Percentiles rank a stretch among this genome's conserved stretches.
phyloP scores from a whole-genome alignment of 1,284 basidiomycete genomes.

The Fistulina hepatica region DNA sequence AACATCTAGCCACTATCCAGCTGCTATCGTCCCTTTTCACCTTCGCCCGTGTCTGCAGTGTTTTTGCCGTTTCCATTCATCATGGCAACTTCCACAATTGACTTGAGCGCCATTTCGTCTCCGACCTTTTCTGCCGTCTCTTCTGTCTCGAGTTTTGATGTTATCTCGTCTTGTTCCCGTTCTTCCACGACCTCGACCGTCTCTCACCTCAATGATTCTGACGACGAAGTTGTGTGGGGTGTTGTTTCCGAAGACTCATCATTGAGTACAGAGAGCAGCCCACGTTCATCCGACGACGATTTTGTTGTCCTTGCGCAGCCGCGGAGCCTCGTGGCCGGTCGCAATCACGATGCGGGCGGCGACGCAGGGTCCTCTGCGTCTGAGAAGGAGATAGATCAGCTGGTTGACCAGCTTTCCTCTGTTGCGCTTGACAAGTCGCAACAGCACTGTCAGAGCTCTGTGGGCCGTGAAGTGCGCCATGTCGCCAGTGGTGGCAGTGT shows the following conservation, averaged over 20 bases:
- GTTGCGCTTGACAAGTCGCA: neutral
- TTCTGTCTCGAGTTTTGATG: constrained; percentile 10
- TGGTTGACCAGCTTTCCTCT: constrained; percentile 1
- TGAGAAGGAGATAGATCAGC: constrained; percentile 9
- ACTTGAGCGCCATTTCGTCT: constrained; percentile 6
- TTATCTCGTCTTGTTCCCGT: constrained; percentile 13
- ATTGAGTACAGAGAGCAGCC: constrained; percentile 15
- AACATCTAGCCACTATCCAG: too few species aligned
- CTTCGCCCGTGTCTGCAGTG: too few species aligned
- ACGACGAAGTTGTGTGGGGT: constrained; percentile 49
- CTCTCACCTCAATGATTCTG: constrained; percentile 24
- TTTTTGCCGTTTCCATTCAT: too few species aligned
- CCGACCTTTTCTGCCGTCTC: constrained; percentile 10
- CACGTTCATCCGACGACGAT: constrained; percentile 28
- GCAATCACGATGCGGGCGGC: constrained; percentile 1
- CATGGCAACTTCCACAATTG: neutral
- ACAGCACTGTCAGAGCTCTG: too few species aligned
- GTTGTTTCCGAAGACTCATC: constrained; percentile 20
- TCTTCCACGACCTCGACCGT: constrained; percentile 10
- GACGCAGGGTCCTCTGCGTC: constrained; percentile 15
- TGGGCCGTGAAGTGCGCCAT: neutral
- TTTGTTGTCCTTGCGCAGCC: constrained; percentile 32
- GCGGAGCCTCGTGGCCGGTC: constrained; percentile 14
- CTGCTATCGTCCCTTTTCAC: too few species aligned
- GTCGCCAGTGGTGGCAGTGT: too few species aligned